A percentile compares a stretch with the other conserved stretches of the same genome.
Conservation (phyloP, 441 rosid species). For the Euphorbia schlechtendalii region DNA sequence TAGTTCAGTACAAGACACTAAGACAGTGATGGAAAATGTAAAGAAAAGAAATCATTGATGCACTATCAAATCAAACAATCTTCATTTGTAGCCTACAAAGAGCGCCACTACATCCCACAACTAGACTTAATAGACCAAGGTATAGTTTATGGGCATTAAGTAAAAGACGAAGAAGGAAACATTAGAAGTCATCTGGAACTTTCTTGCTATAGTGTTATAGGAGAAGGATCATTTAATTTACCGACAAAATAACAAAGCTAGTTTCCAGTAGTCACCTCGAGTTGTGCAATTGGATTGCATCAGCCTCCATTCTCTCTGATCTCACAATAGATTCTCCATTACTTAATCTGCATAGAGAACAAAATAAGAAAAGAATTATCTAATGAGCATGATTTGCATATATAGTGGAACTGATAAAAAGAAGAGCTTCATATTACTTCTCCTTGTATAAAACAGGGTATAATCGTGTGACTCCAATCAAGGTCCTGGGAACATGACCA, state of each 20-base stretch:
- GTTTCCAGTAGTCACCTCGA: conserved; percentile 39
- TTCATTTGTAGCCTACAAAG: too few relatives aligned
- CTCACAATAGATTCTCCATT: conserved; percentile 62
- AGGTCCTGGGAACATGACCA: conserved; percentile 71
- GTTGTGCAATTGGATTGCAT: conserved; percentile 42
- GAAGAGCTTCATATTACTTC: conserved; percentile 40
- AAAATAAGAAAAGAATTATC: conserved; percentile 3
- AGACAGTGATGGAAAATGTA: too few relatives aligned
- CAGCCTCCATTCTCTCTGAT: conserved; percentile 80
- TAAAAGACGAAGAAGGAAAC: too few relatives aligned
- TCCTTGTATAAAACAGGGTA: conserved; percentile 92
- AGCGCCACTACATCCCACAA: too few relatives aligned
- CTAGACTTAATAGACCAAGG: too few relatives aligned
- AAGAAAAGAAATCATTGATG: too few relatives aligned
- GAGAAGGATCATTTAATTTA: not conserved
- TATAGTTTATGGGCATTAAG: too few relatives aligned
- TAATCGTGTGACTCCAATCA: conserved; percentile 80
- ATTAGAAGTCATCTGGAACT: too few relatives aligned
- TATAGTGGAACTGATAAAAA: conserved; percentile 18
- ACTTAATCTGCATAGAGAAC: conserved; percentile 42
- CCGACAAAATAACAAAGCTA: not conserved
- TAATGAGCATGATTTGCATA: conserved; percentile 14
- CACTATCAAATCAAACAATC: too few relatives aligned
- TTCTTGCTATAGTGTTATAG: too few relatives aligned
- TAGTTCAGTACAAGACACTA: too few relatives aligned